Evolutionary conservation across 768 basidiomycete genomes (phyloP), one percentile per base, ranked within the genome.

Genomic region (Podaxis rugospora): DNA sequence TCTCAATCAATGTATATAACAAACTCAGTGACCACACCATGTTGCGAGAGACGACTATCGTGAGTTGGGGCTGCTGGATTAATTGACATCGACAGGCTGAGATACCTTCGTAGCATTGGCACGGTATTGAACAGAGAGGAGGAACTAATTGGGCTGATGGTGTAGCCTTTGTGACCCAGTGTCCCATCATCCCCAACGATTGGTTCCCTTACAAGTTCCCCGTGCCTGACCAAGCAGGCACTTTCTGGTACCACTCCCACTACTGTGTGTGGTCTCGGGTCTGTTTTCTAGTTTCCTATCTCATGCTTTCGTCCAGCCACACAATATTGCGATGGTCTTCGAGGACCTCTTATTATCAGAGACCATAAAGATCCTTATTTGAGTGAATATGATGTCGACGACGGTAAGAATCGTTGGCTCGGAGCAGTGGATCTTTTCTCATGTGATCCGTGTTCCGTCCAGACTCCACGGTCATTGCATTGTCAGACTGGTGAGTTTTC

Each of bases 291-390:
- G 16, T 0, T 70, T 6, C 27, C 57, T 4, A 32, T 18, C 35
- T 44, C 7, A 47, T 27, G 16, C 13, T 27, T 3, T 28, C 32
- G 44, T 53, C 32, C 62, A 69, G 74, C 74, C 0, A 74, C 75
- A 1, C 83, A 82, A 65, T 80, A 81, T 61, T 83, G 83, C 57
- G 80, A 83, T 62, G 80, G 81, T 0, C 71, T 81, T 18, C 69
- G 80, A 44, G 78, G 79, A 0, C 68, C 75, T 5, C 27, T 82
- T 16, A 70, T 83, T 16, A 69, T 82, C 9, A 76, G 78, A 44
- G 77, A 80, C 28, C 66, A 61, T 6, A 4, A 61, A 16, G 75
- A 77, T 59, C 74, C 75, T n/a, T 70, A 75, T 21, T 32, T 37
- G 16, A 39, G n/a, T 21, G 67, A 67, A 18, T 72, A 73, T 54